Base-by-base conservation (phyloP, 345 rosid genomes). In the Linum trigynum region DNA sequence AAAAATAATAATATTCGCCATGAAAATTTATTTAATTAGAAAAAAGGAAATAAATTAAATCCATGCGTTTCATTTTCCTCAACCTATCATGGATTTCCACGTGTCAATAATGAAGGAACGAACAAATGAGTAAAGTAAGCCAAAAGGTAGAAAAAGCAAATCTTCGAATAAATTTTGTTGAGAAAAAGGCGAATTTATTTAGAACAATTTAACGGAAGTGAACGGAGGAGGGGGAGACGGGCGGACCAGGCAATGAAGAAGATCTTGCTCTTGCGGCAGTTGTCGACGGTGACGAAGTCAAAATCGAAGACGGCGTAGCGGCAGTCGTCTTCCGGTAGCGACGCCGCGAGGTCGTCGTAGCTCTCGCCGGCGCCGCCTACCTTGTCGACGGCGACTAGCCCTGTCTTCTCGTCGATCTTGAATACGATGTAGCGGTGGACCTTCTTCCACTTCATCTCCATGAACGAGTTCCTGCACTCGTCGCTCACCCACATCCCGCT, bases 221-320 rank as follows among this genome's bases (percentile, higher is more conserved):
- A 38, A 56, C 0, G 38, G 55, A 23, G 5, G 12, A 2, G 56
- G 3, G 16, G 39, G 42, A 5, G 23, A 7, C 6, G 56, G 71
- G 79, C 85, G 63, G 64, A 92, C 98, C 98, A 92, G 38, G 90
- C 87, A 60, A 92, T 92, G 80, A 90, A 92, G 97, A 92, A 92
- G 82, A 92, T 86, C 91, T 92, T 92, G 98, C 98, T 92, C 82
- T 89, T 92, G 77, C 83, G 85, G 69, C 98, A 92, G 14, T 92
- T 89, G 70, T 92, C 98, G 17, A 83, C 91, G 53, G 97, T 89
- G 74, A 92, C 95, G 5, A 89, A 92, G 69, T 92, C 98, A 72
- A 92, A 92, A 63, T 92, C 98, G 43, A 86, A 92, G 40, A 92
- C 98, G 2, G 95, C 95, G 53, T 92, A 92, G 38, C 98, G 84